Base-by-base conservation (phyloP, 441 rosid genomes). In the Kokia cookei region DNA sequence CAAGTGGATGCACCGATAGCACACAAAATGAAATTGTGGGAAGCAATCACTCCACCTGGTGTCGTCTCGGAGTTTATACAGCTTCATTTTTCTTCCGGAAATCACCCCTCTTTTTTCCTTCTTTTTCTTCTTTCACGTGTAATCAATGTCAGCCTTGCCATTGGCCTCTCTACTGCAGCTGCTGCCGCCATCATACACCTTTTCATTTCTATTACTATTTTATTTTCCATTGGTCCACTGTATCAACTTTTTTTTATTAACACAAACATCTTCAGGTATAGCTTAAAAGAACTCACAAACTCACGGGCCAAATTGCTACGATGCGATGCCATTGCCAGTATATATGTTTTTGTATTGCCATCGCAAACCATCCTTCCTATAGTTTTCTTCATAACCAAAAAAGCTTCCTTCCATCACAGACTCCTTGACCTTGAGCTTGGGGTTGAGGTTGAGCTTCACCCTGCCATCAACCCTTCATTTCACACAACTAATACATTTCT, bases 391-490 rank as follows among this genome's bases (percentile, higher is more conserved):
- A 22, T 45, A 58, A 57, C 65, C 55, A 70, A 29, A 71, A 58
- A 45, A 59, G 74, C 57, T 59, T 58, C 54, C 74, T 19, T 26
- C 35, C 40, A 43, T 59, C 75, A 72, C 58, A 43, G 67, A 19
- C 66, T 43, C 43, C 75, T 43, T 27, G 29, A 58, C n/a, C 17
- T 59, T 13, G 64, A 32, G 37, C 37, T 32, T 32, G 7, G 13
- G 64, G 19, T 27, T 59, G 7, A 27, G 64, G 19, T 59, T 59
- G 35, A 59, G 42, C 54, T 29, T 14, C 43, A 6, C 45, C 47
- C 43, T 62, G 22, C 43, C 43, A n/a, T 59, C 37, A 35, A 3
- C 15, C 60, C 40, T 43, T 32, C 50, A 11, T 45, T 45, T 45
- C 13, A 45, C 50, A 45, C 37, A 12, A 45, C 15, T 12, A 45